These are phyloP conservation scores for Blastocystis sp. DNA, from an alignment of 352 stramenopile species.

Conservation along the genomic window DNA sequence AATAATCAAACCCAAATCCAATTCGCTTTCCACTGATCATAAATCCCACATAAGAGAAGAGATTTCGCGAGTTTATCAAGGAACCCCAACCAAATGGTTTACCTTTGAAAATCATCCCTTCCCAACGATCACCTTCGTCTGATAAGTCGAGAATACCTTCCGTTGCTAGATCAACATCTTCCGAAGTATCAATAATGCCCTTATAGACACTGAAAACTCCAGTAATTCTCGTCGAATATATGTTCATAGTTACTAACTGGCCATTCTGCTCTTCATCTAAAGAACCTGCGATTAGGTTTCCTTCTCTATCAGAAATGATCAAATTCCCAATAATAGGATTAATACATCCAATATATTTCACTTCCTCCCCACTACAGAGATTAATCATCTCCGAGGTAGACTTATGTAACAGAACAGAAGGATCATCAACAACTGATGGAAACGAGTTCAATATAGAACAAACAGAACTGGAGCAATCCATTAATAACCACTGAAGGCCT, in stretches of 20 bases:
- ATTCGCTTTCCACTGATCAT: background rate
- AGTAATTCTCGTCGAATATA: background rate
- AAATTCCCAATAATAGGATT: background rate
- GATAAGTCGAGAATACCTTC: background rate
- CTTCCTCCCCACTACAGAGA: background rate
- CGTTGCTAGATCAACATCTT: background rate
- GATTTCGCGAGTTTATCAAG: background rate
- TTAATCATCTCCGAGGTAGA: background rate
- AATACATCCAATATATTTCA: background rate
- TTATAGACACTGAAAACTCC: background rate
- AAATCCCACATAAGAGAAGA: background rate
- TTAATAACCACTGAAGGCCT: conserved; percentile 39
- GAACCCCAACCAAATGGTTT: conserved; percentile 4
- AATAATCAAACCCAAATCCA: background rate
- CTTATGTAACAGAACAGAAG: too few relatives aligned
- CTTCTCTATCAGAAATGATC: background rate
- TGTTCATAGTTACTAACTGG: background rate
- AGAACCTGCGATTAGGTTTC: background rate
- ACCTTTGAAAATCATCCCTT: background rate
- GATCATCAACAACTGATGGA: background rate
- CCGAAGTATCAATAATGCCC: background rate
- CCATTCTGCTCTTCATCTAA: background rate
- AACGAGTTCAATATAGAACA: background rate
- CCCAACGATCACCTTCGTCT: background rate
- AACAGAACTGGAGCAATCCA: background rate